These are phyloP conservation scores for Fraxinus platypoda DNA, from an alignment of 305 asterid species.

Conservation along the genomic window DNA sequence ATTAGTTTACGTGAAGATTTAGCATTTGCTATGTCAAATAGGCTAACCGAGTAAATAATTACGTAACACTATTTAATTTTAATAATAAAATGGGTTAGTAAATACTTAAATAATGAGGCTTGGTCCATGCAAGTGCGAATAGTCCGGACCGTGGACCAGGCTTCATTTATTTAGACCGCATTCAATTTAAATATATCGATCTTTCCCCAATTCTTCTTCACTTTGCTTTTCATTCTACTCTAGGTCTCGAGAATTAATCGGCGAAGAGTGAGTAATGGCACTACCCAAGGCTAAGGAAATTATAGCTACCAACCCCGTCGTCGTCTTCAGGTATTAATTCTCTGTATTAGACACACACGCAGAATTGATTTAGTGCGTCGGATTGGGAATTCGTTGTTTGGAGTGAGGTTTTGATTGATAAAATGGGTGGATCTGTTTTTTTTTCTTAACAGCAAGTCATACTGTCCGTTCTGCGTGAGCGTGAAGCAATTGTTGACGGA, in stretches of 20 bases:
- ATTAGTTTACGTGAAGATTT: not conserved
- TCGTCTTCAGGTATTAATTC: constrained; percentile 61
- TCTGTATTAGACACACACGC: not conserved
- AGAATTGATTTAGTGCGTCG: not conserved
- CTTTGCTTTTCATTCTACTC: not conserved
- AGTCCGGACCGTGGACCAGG: not conserved
- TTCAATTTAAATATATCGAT: too few relatives aligned
- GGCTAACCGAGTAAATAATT: too few relatives aligned
- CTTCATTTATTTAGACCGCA: not conserved
- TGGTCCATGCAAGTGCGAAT: not conserved
- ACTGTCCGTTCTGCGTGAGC: constrained; percentile 63
- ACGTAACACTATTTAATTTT: too few relatives aligned
- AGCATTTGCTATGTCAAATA: not conserved
- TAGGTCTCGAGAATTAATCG: not conserved
- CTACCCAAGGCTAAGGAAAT: constrained; percentile 68
- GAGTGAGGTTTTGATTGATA: not conserved
- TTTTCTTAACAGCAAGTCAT: constrained; percentile 58
- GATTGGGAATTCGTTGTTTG: not conserved
- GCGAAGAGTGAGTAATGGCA: constrained; percentile 45
- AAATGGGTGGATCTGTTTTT: constrained; percentile 12
- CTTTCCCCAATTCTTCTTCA: not conserved
- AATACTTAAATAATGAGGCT: not conserved
- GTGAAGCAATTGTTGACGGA: constrained; percentile 72
- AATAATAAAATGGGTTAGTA: not conserved
- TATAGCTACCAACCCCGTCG: constrained; percentile 56